Evolutionary conservation across 2,329 filamentous ascomycete genomes (phyloP), one percentile per base, ranked within the genome.

Genomic region (Trichoderma breve): DNA sequence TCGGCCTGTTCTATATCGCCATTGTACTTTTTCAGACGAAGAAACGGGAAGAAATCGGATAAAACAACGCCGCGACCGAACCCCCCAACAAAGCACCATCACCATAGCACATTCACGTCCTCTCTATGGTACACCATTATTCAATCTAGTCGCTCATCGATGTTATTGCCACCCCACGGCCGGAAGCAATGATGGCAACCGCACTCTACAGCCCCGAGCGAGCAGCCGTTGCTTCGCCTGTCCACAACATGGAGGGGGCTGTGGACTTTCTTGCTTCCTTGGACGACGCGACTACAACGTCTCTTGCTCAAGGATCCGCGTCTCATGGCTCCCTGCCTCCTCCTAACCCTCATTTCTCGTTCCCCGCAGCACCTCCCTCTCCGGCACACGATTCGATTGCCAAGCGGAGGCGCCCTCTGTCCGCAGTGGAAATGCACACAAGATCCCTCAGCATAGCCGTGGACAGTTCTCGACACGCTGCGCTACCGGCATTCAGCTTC

Each of bases 321-420:
- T 21, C 60, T 60, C 53, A 64, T 24, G 70, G 72, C 64, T 73
- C 76, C 34, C 58, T 75, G 11, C 86, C 87, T 67, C 84, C 83
- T 65, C 89, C 89, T 61, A 92, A 92, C 68, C 90, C 90, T 34
- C 86, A 86, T 6, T 92, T 92, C 76, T 85, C 89, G 71, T 92
- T 92, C 76, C 91, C 90, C 1, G 80, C 84, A 26, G 80, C 83
- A 60, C 81, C 85, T 8, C 79, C 86, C 1, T 82, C 76, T 3
- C 73, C 86, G 7, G 82, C 85, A 0, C 83, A 83, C 58, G 84
- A 87, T 9, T 82, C 87, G 73, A 80, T 84, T 0, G 83, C 71
- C 15, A 61, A 83, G 3, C 84, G 84, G 51, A 84, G 85, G 76
- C 84, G 88, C 43, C 86, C 87, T 69, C 82, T 84, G 76, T 89